Evolutionary conservation across 257 asterid genomes (phyloP).

Genomic region (Coffea eugenioides): DNA sequence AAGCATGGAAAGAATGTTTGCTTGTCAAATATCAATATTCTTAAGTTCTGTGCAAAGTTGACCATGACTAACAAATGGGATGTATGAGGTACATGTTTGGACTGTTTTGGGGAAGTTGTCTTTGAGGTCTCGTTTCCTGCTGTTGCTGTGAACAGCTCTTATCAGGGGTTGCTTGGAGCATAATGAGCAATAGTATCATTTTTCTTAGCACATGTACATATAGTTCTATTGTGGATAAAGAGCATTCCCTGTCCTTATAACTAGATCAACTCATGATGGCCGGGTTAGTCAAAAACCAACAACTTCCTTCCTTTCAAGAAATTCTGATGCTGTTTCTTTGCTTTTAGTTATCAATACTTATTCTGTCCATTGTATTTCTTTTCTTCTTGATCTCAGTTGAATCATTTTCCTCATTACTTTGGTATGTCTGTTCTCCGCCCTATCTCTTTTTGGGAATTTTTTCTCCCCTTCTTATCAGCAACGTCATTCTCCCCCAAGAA

Average conservation of each 20-base stretch:
- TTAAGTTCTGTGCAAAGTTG: no score
- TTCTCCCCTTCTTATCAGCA: neutral
- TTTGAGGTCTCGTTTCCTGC: neutral
- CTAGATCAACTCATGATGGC: neutral
- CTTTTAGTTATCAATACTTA: neutral
- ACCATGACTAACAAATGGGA: no score
- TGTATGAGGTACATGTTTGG: no score
- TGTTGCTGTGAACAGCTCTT: neutral
- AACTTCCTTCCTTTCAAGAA: neutral
- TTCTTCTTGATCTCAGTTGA: neutral
- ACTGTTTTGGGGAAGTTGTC: neutral
- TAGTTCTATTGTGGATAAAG: neutral
- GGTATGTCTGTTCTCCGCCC: neutral
- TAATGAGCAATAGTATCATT: neutral
- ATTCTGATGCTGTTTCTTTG: neutral
- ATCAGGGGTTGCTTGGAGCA: neutral
- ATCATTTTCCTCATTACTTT: neutral
- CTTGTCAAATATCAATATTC: no score
- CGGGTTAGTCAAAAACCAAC: neutral
- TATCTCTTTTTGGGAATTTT: neutral
- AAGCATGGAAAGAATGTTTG: no score
- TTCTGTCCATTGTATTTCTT: neutral
- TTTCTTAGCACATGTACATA: neutral
- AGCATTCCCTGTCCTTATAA: neutral
- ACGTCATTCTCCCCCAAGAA: neutral